Percentiles rank a stretch among this genome's conserved stretches.
phyloP scores from a whole-genome alignment of 345 rosid genomes.

The Eucalyptus viminalis region DNA sequence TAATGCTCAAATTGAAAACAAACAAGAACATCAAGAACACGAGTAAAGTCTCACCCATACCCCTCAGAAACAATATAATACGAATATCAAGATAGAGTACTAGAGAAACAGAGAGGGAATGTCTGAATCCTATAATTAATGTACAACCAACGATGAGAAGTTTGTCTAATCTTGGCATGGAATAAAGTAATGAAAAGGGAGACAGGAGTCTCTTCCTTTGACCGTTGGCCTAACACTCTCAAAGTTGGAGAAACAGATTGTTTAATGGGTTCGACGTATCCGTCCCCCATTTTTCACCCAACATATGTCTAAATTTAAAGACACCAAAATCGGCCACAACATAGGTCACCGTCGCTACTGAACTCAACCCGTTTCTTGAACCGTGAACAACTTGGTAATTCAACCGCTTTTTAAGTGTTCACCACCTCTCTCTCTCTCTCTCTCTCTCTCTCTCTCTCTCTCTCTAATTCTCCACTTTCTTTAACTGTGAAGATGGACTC shows the following conservation, averaged over 20 bases:
- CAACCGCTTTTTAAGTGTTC: not conserved
- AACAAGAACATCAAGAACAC: not conserved
- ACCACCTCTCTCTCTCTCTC: not conserved
- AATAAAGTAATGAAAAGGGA: not conserved
- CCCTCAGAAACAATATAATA: not conserved
- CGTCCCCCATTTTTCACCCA: not conserved
- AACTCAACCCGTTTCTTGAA: not conserved
- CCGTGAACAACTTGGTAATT: not conserved
- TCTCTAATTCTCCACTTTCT: not conserved
- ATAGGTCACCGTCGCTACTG: conserved; percentile 1
- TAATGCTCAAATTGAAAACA: not conserved
- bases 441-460: not conserved
- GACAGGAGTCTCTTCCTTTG: not conserved
- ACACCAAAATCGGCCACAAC: not conserved
- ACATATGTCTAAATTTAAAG: not conserved
- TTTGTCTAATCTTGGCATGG: not conserved
- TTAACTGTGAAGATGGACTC: not conserved
- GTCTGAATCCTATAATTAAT: not conserved
- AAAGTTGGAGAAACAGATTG: not conserved
- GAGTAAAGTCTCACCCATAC: not conserved
- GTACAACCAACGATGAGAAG: not conserved
- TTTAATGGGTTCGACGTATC: not conserved
- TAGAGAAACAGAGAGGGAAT: not conserved
- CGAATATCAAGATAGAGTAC: not conserved
- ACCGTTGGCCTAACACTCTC: conserved; percentile 3